Percentiles rank a stretch among this genome's conserved stretches.
Evolutionary conservation across 805 yeast genomes (phyloP).

Genomic region (Kazachstania kunashirensis): DNA sequence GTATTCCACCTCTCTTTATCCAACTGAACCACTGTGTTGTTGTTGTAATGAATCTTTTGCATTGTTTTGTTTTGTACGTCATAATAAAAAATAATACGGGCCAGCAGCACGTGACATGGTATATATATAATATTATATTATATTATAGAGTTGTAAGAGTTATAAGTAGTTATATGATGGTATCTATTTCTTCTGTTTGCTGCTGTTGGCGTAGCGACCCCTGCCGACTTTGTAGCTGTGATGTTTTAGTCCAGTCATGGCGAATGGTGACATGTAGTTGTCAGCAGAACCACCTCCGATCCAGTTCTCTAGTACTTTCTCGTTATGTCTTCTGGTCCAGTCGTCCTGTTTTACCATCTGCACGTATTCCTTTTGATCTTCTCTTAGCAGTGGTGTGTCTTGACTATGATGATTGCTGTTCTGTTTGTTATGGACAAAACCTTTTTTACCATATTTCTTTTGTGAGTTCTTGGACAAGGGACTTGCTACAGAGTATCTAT

Average conservation of each 20-base stretch:
- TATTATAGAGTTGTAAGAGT: too few relatives aligned
- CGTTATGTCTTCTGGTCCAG: slow-evolving; percentile 80
- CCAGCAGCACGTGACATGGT: too few relatives aligned
- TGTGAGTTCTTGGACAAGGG: slow-evolving; percentile 74
- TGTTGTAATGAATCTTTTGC: too few relatives aligned
- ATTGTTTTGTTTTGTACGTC: too few relatives aligned
- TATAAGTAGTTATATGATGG: too few relatives aligned
- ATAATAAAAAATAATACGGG: too few relatives aligned
- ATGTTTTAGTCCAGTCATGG: slow-evolving; percentile 46
- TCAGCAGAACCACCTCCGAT: slow-evolving; percentile 81
- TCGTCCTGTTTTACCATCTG: slow-evolving; percentile 80
- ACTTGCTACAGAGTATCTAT: slow-evolving; percentile 69
- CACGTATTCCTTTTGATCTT: slow-evolving; percentile 89
- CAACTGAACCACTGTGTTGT: too few relatives aligned
- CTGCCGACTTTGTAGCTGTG: slow-evolving; percentile 74
- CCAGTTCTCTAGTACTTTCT: slow-evolving; percentile 77
- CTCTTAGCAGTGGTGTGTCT: slow-evolving; percentile 48
- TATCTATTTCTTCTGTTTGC: slow-evolving; percentile 29
- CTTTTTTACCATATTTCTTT: slow-evolving; percentile 68
- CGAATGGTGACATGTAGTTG: slow-evolving; percentile 82
- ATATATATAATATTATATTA: too few relatives aligned
- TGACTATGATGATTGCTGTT: slow-evolving; percentile 27
- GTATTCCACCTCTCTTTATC: too few relatives aligned
- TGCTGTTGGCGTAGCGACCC: slow-evolving; percentile 71
- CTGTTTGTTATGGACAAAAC: slow-evolving; percentile 63